These are phyloP conservation scores for Colletotrichum tamarilloi DNA, from an alignment of 2,329 filamentous ascomycete species.

Conservation along the genomic window DNA sequence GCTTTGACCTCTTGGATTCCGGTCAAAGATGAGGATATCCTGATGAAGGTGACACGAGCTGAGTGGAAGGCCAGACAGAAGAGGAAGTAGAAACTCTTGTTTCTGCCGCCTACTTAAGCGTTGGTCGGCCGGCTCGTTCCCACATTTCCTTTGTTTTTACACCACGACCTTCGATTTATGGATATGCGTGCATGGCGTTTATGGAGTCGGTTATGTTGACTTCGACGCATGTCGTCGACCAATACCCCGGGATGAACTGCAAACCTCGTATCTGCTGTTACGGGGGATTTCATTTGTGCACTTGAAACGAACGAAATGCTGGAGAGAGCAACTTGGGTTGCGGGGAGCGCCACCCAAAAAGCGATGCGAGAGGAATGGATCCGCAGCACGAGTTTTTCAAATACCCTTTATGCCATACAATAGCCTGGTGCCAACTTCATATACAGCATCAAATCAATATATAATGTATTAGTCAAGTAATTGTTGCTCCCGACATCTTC, in stretches of 20 bases:
- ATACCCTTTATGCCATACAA: constrained; percentile 18
- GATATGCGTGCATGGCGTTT: constrained; percentile 26
- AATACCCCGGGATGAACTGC: constrained; percentile 21
- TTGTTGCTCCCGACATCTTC: not conserved
- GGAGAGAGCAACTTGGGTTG: not conserved
- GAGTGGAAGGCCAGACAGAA: constrained; percentile 80
- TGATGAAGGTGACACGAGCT: constrained; percentile 89
- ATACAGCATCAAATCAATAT: constrained; percentile 16
- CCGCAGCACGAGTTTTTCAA: constrained; percentile 18
- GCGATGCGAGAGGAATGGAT: not conserved
- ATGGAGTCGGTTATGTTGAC: constrained; percentile 19
- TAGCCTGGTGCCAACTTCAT: not conserved
- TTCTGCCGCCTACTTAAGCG: constrained; percentile 16
- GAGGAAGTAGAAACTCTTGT: constrained; percentile 49
- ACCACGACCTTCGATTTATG: constrained; percentile 1
- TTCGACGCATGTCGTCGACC: constrained; percentile 16
- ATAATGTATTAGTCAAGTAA: constrained; percentile 22
- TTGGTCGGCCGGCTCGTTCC: not conserved
- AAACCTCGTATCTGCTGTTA: not conserved
- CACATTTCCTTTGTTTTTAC: not conserved
- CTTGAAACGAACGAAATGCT: not conserved
- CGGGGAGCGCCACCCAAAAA: not conserved
- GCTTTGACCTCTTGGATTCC: constrained; percentile 93
- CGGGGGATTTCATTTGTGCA: constrained; percentile 11
- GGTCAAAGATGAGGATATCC: constrained; percentile 90